These are phyloP conservation scores for Prunus yedoensis DNA, from an alignment of 331 rosid genomes.

Conservation along the genomic window DNA sequence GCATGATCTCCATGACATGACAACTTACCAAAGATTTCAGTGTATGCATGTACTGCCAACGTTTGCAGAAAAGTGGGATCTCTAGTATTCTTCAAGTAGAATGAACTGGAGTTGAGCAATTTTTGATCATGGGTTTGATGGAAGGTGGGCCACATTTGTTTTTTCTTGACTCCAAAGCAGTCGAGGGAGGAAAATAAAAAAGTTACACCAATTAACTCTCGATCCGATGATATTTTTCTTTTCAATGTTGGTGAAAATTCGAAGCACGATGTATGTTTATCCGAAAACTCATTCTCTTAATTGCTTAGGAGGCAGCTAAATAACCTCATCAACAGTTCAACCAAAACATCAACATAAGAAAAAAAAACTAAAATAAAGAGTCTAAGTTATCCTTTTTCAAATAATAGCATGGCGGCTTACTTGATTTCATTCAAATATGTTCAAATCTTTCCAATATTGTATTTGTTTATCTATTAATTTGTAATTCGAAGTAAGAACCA, in stretches of 20 bases:
- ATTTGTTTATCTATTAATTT: neutral
- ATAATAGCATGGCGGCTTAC: neutral
- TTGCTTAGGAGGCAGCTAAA: no score
- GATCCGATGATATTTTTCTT: neutral
- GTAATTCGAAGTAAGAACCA: neutral
- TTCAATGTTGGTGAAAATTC: neutral
- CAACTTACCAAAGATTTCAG: constrained; percentile 6
- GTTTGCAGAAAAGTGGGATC: neutral
- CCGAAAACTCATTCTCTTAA: no score
- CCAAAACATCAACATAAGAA: no score
- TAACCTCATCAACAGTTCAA: no score
- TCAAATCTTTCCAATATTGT: neutral
- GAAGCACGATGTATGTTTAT: no score
- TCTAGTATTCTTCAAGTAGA: constrained; percentile 5
- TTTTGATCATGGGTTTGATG: neutral
- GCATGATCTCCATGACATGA: constrained; percentile 11
- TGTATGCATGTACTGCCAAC: neutral
- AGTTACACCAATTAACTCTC: neutral
- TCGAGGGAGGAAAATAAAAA: neutral
- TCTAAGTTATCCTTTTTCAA: neutral
- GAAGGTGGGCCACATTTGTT: constrained; percentile 1
- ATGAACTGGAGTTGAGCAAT: neutral
- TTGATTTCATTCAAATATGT: neutral
- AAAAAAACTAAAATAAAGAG: no score
- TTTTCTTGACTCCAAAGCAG: no score